Conservation (phyloP, 495 filamentous ascomycete genomes). For the Podospora sp. region DNA sequence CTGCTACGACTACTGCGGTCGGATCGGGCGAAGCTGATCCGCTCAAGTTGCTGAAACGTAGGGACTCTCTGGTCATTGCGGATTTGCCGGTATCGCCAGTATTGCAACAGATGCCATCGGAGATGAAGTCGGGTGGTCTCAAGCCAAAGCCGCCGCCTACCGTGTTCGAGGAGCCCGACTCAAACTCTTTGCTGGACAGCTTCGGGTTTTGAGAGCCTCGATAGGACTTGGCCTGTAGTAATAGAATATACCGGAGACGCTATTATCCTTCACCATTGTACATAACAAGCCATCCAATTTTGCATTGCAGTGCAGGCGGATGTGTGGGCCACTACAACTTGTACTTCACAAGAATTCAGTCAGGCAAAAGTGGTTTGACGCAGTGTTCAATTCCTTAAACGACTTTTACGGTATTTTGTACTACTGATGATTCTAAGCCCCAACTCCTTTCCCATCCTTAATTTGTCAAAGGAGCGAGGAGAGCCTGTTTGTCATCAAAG, state of each 20-base stretch:
- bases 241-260: not conserved
- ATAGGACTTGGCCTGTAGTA: not conserved
- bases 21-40: constrained; percentile 58
- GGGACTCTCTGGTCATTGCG: constrained; percentile 78
- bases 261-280: not conserved
- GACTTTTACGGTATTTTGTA: constrained; percentile 15
- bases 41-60: constrained; percentile 66
- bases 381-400: not conserved
- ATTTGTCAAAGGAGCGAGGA: not conserved
- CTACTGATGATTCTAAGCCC: constrained; percentile 17
- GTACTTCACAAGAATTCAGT: not conserved
- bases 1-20: constrained; percentile 40
- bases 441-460: constrained; percentile 5
- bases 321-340: not conserved
- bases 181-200: constrained; percentile 76
- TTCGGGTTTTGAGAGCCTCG: constrained; percentile 63
- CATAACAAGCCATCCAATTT: no score
- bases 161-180: constrained; percentile 87
- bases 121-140: constrained; percentile 45
- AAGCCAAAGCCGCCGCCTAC: constrained; percentile 70
- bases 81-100: constrained; percentile 62
- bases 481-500: constrained; percentile 21
- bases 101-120: constrained; percentile 36
- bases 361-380: not conserved
- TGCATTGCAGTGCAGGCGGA: not conserved